A percentile compares a stretch with the other conserved stretches of the same genome.
These are phyloP conservation scores for Phytopythium ostracodes DNA, from an alignment of 352 stramenopile genomes.

Conservation along the genomic window DNA sequence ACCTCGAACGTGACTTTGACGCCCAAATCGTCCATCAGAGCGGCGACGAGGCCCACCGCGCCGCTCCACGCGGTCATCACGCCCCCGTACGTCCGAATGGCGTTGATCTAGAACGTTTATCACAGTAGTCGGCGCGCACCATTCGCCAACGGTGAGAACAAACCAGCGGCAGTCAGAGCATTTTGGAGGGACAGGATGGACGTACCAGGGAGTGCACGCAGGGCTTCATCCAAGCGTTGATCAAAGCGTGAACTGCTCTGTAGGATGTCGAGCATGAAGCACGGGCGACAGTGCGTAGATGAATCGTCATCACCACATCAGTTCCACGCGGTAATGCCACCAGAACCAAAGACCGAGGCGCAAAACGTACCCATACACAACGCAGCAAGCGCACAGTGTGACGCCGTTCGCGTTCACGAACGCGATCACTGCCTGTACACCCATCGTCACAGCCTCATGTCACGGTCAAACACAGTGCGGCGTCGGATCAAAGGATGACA, in stretches of 20 bases:
- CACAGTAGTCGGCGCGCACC: not conserved
- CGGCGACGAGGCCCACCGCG: constrained; percentile 25
- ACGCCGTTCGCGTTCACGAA: constrained; percentile 37
- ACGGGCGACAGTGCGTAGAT: not conserved
- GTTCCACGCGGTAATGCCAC: not conserved
- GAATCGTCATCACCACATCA: not conserved
- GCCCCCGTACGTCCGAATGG: constrained; percentile 36
- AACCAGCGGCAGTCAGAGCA: not conserved
- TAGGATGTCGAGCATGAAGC: not conserved
- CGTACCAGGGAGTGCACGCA: constrained; percentile 43
- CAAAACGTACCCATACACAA: constrained; percentile 24
- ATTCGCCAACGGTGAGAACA: not conserved
- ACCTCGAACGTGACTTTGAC: constrained; percentile 44
- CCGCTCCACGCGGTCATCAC: constrained; percentile 42
- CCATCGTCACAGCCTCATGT: constrained; percentile 3
- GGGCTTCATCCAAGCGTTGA: constrained; percentile 44
- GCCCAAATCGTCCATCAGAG: constrained; percentile 37
- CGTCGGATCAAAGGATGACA: not conserved
- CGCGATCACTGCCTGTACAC: constrained; percentile 25
- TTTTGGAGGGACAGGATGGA: not conserved
- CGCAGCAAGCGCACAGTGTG: constrained; percentile 24
- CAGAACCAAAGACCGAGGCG: too few species aligned
- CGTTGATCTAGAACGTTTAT: constrained; percentile 36
- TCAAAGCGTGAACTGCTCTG: constrained; percentile 21
- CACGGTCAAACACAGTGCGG: not conserved